phyloP scores from a whole-genome alignment of 495 filamentous ascomycete species.

The Daldinia bambusicola region DNA sequence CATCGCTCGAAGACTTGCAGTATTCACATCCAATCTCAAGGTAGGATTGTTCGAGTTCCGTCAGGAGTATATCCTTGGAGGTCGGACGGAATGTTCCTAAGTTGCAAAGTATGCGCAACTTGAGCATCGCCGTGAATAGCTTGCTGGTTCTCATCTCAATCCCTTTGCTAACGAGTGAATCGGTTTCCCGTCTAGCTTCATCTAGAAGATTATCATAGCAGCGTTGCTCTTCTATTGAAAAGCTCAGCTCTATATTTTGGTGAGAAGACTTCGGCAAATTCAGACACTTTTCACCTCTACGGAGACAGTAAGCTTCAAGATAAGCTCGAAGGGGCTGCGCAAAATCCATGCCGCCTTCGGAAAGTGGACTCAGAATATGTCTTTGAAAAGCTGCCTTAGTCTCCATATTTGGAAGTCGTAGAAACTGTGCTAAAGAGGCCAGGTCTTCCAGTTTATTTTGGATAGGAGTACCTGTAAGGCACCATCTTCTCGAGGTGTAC shows the following conservation, averaged over 20 bases:
- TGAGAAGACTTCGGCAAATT: not conserved
- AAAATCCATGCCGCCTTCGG: not conserved
- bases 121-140: slow-evolving; percentile 1
- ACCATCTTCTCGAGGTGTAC: not conserved
- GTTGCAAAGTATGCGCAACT: slow-evolving; percentile 1
- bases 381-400: not conserved
- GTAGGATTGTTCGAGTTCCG: not conserved
- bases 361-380: not conserved
- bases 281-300: not conserved
- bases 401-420: not conserved
- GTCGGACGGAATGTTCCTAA: not conserved
- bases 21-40: not conserved
- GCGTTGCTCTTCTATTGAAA: not conserved
- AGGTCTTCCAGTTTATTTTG: not conserved
- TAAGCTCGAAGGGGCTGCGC: not conserved
- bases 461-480: not conserved
- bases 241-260: not conserved
- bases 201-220: not conserved
- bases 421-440: not conserved
- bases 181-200: not conserved
- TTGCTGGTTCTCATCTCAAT: not conserved
- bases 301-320: not conserved
- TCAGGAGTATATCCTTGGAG: too few species aligned
- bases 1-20: not conserved
- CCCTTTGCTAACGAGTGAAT: not conserved